A percentile compares a stretch with the other conserved stretches of the same genome.
These are phyloP conservation scores for Colletotrichum ledebouriae DNA, from an alignment of 2,329 filamentous ascomycete species.

Conservation along the genomic window DNA sequence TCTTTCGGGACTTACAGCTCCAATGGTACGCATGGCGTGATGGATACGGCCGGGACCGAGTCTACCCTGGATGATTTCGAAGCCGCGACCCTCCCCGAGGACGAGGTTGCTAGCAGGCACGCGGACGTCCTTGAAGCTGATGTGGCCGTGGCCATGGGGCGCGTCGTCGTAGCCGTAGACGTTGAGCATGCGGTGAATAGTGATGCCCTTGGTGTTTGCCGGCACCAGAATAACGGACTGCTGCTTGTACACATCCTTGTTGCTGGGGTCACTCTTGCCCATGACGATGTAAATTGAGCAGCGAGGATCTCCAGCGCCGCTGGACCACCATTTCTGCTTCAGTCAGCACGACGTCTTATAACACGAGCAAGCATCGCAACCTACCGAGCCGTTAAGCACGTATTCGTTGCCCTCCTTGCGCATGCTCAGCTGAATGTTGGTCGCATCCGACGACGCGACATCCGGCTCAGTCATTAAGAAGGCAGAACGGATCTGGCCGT, in stretches of 20 bases:
- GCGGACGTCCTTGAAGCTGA: slow-evolving; percentile 89
- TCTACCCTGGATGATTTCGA: slow-evolving; percentile 98
- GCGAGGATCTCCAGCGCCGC: slow-evolving; percentile 90
- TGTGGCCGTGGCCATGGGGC: slow-evolving; percentile 96
- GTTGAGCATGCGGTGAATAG: slow-evolving; percentile 91
- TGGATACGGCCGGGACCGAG: slow-evolving; percentile 97
- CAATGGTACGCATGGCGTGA: slow-evolving; percentile 96
- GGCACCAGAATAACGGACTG: slow-evolving; percentile 95
- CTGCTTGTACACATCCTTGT: slow-evolving; percentile 85
- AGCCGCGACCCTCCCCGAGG: slow-evolving; percentile 92
- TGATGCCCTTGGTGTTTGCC: slow-evolving; percentile 84
- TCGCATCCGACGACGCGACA: slow-evolving; percentile 90
- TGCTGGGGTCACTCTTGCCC: slow-evolving; percentile 87
- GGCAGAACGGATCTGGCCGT: slow-evolving; percentile 87
- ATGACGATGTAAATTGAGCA: slow-evolving; percentile 97
- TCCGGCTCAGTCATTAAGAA: slow-evolving; percentile 96
- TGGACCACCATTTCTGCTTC: slow-evolving; percentile 96
- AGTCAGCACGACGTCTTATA: background rate
- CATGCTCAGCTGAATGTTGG: slow-evolving; percentile 90
- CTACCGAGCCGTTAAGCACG: slow-evolving; percentile 86
- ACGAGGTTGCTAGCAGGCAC: slow-evolving; percentile 88
- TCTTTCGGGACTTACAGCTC: slow-evolving; percentile 69
- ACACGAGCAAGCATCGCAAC: slow-evolving; percentile 43
- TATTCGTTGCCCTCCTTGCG: slow-evolving; percentile 87
- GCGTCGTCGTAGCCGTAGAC: slow-evolving; percentile 98